Conservation (phyloP, 2,329 filamentous ascomycete genomes). For the Monilinia laxa region DNA sequence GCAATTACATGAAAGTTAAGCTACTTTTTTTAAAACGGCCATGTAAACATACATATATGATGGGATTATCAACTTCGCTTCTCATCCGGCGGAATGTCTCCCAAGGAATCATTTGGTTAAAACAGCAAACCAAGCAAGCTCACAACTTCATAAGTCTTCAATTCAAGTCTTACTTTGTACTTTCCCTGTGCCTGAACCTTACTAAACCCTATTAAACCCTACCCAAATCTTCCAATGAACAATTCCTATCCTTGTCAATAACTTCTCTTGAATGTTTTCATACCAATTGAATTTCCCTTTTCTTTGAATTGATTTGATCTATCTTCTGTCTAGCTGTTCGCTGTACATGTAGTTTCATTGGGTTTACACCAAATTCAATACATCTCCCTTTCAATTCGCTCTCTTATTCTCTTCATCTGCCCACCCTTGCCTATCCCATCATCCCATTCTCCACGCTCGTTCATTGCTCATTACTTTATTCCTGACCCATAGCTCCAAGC, state of each 20-base stretch:
- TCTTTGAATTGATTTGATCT: background rate
- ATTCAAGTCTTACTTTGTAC: slow-evolving; percentile 13
- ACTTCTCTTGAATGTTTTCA: background rate
- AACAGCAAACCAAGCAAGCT: slow-evolving; percentile 7
- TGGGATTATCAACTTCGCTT: slow-evolving; percentile 3
- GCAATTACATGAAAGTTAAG: background rate
- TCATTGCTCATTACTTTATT: background rate
- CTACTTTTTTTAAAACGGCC: background rate
- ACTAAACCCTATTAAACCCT: slow-evolving; percentile 10
- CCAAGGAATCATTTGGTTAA: slow-evolving; percentile 14
- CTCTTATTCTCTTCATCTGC: background rate
- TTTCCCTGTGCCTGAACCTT: slow-evolving; percentile 14
- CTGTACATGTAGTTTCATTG: slow-evolving; percentile 3
- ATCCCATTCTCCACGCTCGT: background rate
- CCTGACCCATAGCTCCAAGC: background rate
- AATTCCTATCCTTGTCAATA: background rate
- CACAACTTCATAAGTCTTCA: background rate
- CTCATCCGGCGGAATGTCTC: slow-evolving; percentile 3
- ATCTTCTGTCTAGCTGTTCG: background rate
- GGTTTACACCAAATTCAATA: background rate
- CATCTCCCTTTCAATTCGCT: slow-evolving; percentile 1
- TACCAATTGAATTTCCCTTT: slow-evolving; percentile 2
- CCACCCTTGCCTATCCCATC: slow-evolving; percentile 12
- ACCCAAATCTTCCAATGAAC: background rate
- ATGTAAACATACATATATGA: background rate